Base-by-base conservation (phyloP, 495 filamentous ascomycete genomes). In the Chaetomidium leptoderma region DNA sequence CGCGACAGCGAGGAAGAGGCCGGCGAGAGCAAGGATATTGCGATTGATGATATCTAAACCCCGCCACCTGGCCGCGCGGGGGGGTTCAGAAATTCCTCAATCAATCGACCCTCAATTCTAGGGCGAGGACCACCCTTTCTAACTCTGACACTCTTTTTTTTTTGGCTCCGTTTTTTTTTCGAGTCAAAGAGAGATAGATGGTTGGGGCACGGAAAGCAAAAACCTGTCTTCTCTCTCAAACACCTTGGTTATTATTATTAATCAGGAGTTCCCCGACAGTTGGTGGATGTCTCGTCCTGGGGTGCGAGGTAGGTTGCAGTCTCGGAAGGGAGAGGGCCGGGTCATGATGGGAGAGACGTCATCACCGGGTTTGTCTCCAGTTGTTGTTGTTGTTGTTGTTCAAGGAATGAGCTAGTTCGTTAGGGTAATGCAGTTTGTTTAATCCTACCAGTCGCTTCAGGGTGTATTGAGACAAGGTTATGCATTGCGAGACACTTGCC, bases 41-140 rank as follows among this genome's bases (percentile, higher is more conserved):
- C 89, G 65, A 82, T 89, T 63, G 87, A 90, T 72, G 85, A 89
- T 63, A 88, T 90, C 65, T 90, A 69, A 67, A 57, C 29, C n/a
- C 21, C n/a, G n/a, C 6, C 36, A n/a, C 6, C n/a, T 21, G 9
- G 40, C 39, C 58, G 11, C 26, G 16, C 40, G 46, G 24, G 6
- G n/a, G n/a, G n/a, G n/a, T n/a, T 9, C 2, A 4, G 45, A 17
- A n/a, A 14, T 45, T 13, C n/a, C 3, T 39, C 24, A 13, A 13
- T 19, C 24, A 13, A 29, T 44, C 39, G 36, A 26, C 14, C 4
- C 44, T 30, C 47, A 36, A 32, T 55, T 21, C 33, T 47, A 26
- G 29, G 39, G 51, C 21, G 46, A 24, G 56, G 44, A 26, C 40
- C 63, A 62, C 55, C 61, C 64, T 62, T 63, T 61, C 56, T 40